Evolutionary conservation across 2,329 filamentous ascomycete genomes (phyloP).

Genomic region (Amesomyces nigricolor): DNA sequence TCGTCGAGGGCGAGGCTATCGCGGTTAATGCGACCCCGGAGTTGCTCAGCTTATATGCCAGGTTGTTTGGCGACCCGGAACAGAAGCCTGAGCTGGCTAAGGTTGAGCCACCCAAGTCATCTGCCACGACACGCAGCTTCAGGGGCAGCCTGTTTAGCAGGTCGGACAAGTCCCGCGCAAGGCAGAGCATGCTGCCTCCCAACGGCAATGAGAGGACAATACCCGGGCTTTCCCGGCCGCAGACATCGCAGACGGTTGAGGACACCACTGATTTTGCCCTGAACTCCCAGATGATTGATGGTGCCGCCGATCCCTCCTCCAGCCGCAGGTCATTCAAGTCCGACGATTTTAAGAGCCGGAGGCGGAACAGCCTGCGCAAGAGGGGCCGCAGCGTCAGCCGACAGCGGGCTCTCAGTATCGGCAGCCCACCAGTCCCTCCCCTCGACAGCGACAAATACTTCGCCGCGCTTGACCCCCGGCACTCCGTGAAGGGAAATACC

Average conservation of each 20-base stretch:
- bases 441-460: conserved; percentile 50
- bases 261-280: conserved; percentile 45
- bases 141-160: conserved; percentile 70
- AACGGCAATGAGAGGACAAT: conserved; percentile 34
- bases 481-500: conserved; percentile 5
- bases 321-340: conserved; percentile 33
- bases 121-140: conserved; percentile 64
- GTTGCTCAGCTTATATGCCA: conserved; percentile 72
- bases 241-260: conserved; percentile 40
- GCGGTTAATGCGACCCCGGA: conserved; percentile 88
- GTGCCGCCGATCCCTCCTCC: conserved; percentile 37
- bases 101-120: conserved; percentile 59
- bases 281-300: conserved; percentile 72
- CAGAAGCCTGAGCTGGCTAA: conserved; percentile 40
- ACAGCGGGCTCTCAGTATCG: conserved; percentile 41
- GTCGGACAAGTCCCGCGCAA: conserved; percentile 40
- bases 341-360: conserved; percentile 37
- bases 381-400: conserved; percentile 46
- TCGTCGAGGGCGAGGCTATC: conserved; percentile 74
- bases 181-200: conserved; percentile 30
- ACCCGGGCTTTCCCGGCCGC: conserved; percentile 32
- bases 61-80: conserved; percentile 65
- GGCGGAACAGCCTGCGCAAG: conserved; percentile 49
- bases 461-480: conserved; percentile 36
- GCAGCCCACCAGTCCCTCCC: conserved; percentile 37